Evolutionary conservation across 495 filamentous ascomycete species (phyloP).

Genomic region (Annulohypoxylon stygium): DNA sequence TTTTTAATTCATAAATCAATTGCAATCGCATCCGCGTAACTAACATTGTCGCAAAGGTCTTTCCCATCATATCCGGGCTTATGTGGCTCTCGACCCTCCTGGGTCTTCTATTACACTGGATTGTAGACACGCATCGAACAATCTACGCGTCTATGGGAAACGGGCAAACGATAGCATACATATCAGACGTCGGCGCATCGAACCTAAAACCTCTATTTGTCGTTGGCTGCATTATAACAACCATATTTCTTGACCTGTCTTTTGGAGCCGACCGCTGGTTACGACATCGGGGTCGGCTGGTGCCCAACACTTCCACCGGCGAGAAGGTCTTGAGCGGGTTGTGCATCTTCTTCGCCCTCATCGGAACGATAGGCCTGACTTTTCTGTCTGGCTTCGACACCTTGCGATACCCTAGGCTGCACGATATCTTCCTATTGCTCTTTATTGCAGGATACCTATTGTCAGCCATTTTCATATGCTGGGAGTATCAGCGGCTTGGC

Average conservation of each 20-base stretch:
- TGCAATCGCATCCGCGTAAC: conserved; percentile 7
- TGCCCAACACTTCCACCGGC: conserved; percentile 72
- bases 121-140: conserved; percentile 64
- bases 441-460: conserved; percentile 89
- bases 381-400: conserved; percentile 90
- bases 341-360: conserved; percentile 78
- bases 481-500: conserved; percentile 87
- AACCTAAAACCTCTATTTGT: conserved; percentile 89
- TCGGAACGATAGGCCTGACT: conserved; percentile 84
- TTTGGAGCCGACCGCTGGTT: conserved; percentile 86
- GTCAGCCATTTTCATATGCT: conserved; percentile 85
- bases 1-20: conserved; percentile 15
- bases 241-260: conserved; percentile 85
- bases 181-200: conserved; percentile 81
- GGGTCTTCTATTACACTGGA: conserved; percentile 72
- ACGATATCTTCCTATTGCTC: conserved; percentile 81
- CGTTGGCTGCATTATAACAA: conserved; percentile 79
- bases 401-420: conserved; percentile 69
- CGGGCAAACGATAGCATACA: conserved; percentile 81
- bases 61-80: conserved; percentile 82
- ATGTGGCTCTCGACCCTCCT: conserved; percentile 81
- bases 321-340: conserved; percentile 79
- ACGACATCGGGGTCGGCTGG: conserved; percentile 79
- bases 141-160: conserved; percentile 76
- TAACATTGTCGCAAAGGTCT: conserved; percentile 63